Base-by-base conservation (phyloP, 805 yeast species). In the Cyberlindnera maclurae region DNA sequence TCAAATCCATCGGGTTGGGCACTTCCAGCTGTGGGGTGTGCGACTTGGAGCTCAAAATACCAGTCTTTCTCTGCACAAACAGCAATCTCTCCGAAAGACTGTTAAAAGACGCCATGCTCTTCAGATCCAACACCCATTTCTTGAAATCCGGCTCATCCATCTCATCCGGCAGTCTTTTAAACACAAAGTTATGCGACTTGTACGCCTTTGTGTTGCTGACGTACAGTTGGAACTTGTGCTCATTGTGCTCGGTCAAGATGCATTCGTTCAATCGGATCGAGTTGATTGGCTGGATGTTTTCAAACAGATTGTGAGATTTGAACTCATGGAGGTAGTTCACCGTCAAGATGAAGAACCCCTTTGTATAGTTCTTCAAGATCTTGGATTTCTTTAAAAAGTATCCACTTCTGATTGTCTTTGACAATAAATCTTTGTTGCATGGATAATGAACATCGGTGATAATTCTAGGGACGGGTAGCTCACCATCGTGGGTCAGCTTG, bases 291-390 rank as follows among this genome's bases (percentile, higher is more conserved):
- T 67, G 55, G 27, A 82, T 75, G 56, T 88, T 95, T 52, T 77
- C 82, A 51, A 78, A 77, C 35, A 95, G 68, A 57, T 89, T 95
- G 3, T 75, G 58, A 1, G 86, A 62, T 64, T 88, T 88, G 63
- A 90, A 85, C 62, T 90, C 98, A 58, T 93, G 97, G 33, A 90
- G 63, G 51, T 76, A 87, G 44, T 78, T 80, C 42, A 96, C 79
- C 2, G 97, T 88, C 45, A 90, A 67, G 12, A 90, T 95, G 59
- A 84, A 90, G 76, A 86, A 90, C 3, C 89, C 90, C 44, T 78
- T 73, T 6, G 89, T 75, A 60, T 88, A 93, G 18, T 87, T 81
- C 65, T 89, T 89, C 49, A 93, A 67, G 55, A 79, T 84, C 68
- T 89, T 90, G 9, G 96, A 83, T 52, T 95, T 75, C 58, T 96